Conservation (phyloP, 2,329 filamentous ascomycete species). For the Colletotrichum sp. region DNA sequence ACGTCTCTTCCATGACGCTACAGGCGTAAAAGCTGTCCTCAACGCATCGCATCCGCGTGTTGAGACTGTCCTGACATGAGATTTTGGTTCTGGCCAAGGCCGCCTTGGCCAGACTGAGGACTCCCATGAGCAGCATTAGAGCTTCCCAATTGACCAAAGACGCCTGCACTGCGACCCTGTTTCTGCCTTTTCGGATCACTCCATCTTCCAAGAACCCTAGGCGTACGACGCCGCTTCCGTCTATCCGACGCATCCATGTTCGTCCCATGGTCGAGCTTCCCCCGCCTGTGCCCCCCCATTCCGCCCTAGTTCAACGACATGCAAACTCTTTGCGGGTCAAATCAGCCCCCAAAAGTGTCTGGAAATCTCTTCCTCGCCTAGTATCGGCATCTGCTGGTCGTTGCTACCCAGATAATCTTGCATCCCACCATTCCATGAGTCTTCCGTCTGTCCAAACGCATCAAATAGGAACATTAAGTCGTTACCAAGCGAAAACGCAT, state of each 20-base stretch:
- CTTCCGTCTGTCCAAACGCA: slow-evolving; percentile 29
- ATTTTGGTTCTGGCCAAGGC: background rate
- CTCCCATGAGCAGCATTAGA: background rate
- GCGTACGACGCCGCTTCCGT: background rate
- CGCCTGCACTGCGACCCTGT: background rate
- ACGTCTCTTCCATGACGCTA: accelerated
- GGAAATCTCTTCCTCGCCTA: slow-evolving; percentile 32
- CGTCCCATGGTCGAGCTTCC: background rate
- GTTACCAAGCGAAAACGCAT: slow-evolving; percentile 36
- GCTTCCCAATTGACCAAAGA: background rate
- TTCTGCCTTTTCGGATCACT: slow-evolving; percentile 8
- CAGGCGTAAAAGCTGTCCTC: background rate
- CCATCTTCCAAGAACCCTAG: background rate
- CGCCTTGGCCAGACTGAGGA: background rate
- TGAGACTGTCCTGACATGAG: background rate
- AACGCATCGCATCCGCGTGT: background rate
- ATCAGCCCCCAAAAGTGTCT: slow-evolving; percentile 36
- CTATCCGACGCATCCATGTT: background rate
- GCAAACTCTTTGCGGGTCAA: background rate
- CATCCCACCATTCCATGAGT: background rate
- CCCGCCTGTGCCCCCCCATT: background rate
- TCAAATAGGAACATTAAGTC: slow-evolving; percentile 40
- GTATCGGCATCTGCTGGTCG: background rate
- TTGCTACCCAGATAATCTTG: background rate
- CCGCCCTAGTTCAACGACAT: background rate